These are phyloP conservation scores for Pholiota adiposa DNA, from an alignment of 1,284 basidiomycete genomes.

Conservation along the genomic window DNA sequence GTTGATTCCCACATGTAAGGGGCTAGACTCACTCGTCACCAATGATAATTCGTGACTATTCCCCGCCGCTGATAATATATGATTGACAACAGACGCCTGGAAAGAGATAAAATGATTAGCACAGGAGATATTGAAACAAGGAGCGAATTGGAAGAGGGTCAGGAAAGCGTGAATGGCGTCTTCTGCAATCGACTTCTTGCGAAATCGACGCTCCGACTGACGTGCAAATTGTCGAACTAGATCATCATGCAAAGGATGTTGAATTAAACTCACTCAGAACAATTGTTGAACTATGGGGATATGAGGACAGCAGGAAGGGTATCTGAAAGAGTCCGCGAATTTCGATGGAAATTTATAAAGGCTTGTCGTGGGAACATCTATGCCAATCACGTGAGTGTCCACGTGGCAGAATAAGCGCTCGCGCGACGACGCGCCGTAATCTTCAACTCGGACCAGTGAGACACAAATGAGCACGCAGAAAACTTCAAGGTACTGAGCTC, in stretches of 20 bases:
- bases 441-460: no score
- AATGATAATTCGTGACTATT: slow-evolving; percentile 1
- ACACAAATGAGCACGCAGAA: no score
- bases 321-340: no score
- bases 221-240: slow-evolving; percentile 50
- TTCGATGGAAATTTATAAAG: no score
- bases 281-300: no score
- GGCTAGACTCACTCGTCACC: slow-evolving; percentile 21
- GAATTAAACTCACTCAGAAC: slow-evolving; percentile 13
- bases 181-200: slow-evolving; percentile 27
- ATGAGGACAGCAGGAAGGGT: no score
- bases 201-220: slow-evolving; percentile 48
- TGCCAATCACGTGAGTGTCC: no score
- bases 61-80: not conserved
- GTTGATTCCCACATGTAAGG: slow-evolving; percentile 15
- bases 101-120: not conserved
- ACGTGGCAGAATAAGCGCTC: no score
- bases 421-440: no score
- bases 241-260: slow-evolving; percentile 36
- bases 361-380: no score
- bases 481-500: no score
- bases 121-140: slow-evolving; percentile 7
- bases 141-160: slow-evolving; percentile 23
- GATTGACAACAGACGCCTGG: not conserved
- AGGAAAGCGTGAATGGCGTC: slow-evolving; percentile 47